phyloP scores from a whole-genome alignment of 352 stramenopile genomes.

The Globisporangium carolinianum region DNA sequence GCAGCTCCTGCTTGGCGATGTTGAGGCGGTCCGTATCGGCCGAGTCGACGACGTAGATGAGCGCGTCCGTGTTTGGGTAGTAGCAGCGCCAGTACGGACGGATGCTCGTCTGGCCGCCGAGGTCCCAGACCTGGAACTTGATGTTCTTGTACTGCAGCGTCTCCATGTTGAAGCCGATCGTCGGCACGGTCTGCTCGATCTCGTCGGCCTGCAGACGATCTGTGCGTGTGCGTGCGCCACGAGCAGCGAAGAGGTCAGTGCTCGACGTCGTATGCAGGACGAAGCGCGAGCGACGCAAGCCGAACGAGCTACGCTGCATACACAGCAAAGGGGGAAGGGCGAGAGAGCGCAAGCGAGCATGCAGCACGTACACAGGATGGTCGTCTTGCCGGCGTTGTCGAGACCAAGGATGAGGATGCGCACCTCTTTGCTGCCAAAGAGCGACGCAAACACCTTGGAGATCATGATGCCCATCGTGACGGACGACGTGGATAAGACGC shows the following conservation, averaged over 20 bases:
- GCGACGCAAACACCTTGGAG: slow-evolving; percentile 94
- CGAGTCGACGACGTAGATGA: slow-evolving; percentile 96
- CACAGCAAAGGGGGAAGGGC: not conserved
- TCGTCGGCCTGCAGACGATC: slow-evolving; percentile 87
- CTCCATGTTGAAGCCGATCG: slow-evolving; percentile 98
- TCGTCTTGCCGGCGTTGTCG: slow-evolving; percentile 99
- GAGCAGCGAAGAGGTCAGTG: too few relatives aligned
- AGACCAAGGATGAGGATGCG: slow-evolving; percentile 99
- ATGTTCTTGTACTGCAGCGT: slow-evolving; percentile 91
- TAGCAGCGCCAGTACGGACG: slow-evolving; percentile 99
- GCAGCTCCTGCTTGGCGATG: slow-evolving; percentile 97
- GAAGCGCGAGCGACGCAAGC: too few relatives aligned
- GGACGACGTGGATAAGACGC: too few relatives aligned
- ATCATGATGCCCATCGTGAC: slow-evolving; percentile 96
- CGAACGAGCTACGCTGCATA: not conserved
- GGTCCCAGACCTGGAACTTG: slow-evolving; percentile 99
- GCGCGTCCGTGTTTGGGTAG: slow-evolving; percentile 98
- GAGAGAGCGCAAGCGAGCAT: not conserved
- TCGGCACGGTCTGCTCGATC: slow-evolving; percentile 98
- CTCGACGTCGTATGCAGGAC: not conserved
- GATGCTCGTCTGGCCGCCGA: slow-evolving; percentile 99
- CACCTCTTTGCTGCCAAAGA: slow-evolving; percentile 99
- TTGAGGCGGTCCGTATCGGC: slow-evolving; percentile 96
- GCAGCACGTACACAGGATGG: slow-evolving; percentile 93
- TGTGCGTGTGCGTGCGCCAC: slow-evolving; percentile 12